A percentile compares a stretch with the other conserved stretches of the same genome.
These are phyloP conservation scores for Chaetomium fimeti DNA, from an alignment of 495 filamentous ascomycete species.

Conservation along the genomic window DNA sequence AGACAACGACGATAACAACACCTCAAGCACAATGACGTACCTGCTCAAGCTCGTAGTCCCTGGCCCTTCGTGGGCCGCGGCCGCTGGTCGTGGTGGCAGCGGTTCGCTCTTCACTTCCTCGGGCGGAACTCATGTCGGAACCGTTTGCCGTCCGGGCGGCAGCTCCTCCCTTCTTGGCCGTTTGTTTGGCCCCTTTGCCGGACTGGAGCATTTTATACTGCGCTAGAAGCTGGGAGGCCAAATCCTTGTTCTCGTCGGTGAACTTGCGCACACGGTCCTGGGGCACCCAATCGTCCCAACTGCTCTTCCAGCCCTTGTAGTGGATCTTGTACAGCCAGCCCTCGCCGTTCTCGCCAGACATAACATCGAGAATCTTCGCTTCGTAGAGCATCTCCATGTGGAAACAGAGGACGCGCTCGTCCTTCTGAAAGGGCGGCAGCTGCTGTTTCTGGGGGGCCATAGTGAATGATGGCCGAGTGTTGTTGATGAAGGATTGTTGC, in stretches of 20 bases:
- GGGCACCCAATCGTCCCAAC: slow-evolving; percentile 99
- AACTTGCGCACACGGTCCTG: slow-evolving; percentile 92
- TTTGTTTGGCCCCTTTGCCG: slow-evolving; percentile 47
- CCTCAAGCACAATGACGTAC: slow-evolving; percentile 51
- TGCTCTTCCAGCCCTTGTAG: slow-evolving; percentile 99
- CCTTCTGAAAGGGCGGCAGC: slow-evolving; percentile 68
- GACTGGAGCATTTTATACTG: slow-evolving; percentile 51
- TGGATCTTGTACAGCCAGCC: slow-evolving; percentile 85
- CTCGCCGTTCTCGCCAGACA: slow-evolving; percentile 65
- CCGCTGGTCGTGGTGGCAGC: slow-evolving; percentile 62
- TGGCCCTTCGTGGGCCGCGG: slow-evolving; percentile 63
- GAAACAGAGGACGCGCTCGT: slow-evolving; percentile 94
- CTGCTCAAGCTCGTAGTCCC: slow-evolving; percentile 82
- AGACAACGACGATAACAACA: not conserved
- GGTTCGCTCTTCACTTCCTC: slow-evolving; percentile 83
- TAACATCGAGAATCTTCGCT: slow-evolving; percentile 84
- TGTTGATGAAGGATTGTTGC: slow-evolving; percentile 2
- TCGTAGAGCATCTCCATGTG: slow-evolving; percentile 96
- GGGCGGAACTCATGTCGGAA: slow-evolving; percentile 74
- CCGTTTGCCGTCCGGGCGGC: slow-evolving; percentile 48
- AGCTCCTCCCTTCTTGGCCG: slow-evolving; percentile 56
- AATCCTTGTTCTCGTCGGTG: slow-evolving; percentile 87
- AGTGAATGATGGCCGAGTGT: not conserved
- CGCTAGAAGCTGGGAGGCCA: slow-evolving; percentile 65
- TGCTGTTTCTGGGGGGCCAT: slow-evolving; percentile 46